Evolutionary conservation across 768 basidiomycete genomes (phyloP).

Genomic region (Boletus subparvulus): DNA sequence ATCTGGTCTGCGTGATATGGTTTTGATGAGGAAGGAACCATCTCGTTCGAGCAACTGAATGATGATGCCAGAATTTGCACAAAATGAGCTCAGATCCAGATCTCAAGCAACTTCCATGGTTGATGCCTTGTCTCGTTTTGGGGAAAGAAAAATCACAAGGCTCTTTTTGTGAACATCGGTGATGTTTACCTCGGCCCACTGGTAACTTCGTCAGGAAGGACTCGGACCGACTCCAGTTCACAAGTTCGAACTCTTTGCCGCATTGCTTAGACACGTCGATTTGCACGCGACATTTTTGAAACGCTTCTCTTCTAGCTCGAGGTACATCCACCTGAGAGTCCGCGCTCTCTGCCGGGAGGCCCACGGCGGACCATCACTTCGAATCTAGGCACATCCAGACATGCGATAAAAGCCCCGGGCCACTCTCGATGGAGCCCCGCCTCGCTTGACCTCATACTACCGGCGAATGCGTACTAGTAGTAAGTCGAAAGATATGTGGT

Average conservation of each 20-base stretch:
- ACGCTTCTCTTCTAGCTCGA: neutral
- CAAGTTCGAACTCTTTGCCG: neutral
- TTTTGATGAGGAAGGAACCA: neutral
- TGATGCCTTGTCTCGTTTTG: neutral
- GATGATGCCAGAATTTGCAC: neutral
- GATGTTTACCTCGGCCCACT: neutral
- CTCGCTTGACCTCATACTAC: too few species aligned
- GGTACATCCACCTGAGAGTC: neutral
- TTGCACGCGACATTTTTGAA: too few species aligned
- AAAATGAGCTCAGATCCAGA: too few species aligned
- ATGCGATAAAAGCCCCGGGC: too few species aligned
- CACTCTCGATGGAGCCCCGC: too few species aligned
- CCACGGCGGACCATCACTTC: too few species aligned
- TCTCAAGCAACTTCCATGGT: too few species aligned
- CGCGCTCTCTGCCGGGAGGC: neutral
- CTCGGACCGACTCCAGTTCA: neutral
- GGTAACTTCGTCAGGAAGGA: neutral
- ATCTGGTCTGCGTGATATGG: neutral
- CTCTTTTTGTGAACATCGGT: neutral
- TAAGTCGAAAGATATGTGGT: neutral
- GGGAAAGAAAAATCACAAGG: neutral
- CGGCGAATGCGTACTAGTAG: neutral
- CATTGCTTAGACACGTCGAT: neutral
- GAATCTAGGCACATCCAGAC: too few species aligned
- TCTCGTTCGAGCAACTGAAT: neutral